Conservation (phyloP, 1,139 yeast genomes). For the Geotrichum restrictum region DNA sequence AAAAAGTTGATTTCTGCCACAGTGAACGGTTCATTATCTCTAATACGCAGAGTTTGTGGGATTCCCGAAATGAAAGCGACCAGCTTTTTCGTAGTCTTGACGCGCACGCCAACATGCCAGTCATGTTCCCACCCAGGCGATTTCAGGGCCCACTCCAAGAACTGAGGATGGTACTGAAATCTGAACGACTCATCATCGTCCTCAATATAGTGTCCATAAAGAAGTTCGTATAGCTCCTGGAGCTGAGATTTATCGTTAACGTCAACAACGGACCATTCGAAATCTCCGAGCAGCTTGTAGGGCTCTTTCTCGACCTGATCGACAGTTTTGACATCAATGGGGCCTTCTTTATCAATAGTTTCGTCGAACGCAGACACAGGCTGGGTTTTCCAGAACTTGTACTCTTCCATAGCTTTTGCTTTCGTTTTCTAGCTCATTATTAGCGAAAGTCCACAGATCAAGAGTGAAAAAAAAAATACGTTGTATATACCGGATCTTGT, state of each 20-base stretch:
- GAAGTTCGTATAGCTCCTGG: constrained; percentile 69
- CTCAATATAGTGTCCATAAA: constrained; percentile 90
- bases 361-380: constrained; percentile 76
- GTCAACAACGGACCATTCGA: constrained; percentile 86
- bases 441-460: not conserved
- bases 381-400: constrained; percentile 97
- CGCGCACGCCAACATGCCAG: constrained; percentile 94
- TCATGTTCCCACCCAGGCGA: constrained; percentile 90
- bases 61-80: constrained; percentile 92
- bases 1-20: constrained; percentile 90
- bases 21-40: constrained; percentile 49
- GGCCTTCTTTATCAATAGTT: constrained; percentile 66
- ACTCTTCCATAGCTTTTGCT: constrained; percentile 73
- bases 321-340: constrained; percentile 71
- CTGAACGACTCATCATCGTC: constrained; percentile 90
- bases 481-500: not conserved
- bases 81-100: constrained; percentile 64
- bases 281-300: constrained; percentile 65
- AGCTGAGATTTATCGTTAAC: constrained; percentile 55
- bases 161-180: constrained; percentile 79
- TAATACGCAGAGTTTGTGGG: constrained; percentile 67
- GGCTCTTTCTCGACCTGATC: constrained; percentile 70
- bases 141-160: constrained; percentile 87
- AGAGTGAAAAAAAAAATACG: not conserved
- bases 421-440: constrained; percentile 12